Base-by-base conservation (phyloP, 106 monocot genomes). In the Apostasia ramifera region DNA sequence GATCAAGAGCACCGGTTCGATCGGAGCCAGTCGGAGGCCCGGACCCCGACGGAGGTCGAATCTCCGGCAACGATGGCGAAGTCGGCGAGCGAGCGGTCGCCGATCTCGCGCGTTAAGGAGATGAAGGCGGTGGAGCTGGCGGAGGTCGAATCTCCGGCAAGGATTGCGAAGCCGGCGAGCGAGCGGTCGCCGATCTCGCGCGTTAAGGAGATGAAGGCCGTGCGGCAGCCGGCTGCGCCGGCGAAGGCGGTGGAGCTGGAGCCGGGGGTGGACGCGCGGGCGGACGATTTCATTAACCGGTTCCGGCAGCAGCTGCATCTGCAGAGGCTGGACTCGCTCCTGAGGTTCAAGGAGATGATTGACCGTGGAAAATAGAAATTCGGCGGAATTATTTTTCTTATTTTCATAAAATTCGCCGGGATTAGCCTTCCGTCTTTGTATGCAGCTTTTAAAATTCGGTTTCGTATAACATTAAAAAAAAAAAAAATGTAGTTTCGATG, bases 281-380 rank as follows among this genome's bases (percentile, higher is more conserved):
- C 94, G 26, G 94, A 94, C 63, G 87, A 90, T 47, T 94, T 94
- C 80, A 94, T 94, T 43, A 87, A 82, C 74, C 50, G 80, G 66
- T 94, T 94, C 78, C 60, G 76, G 73, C 80, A 90, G 72, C 86
- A 94, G 80, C 76, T 94, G 51, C 71, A 87, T 76, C 82, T 94
- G 40, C 94, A 94, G 82, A 56, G 87, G 58, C 59, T 90, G 26
- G 84, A 94, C 8, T 94, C 94, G 6, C 49, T 87, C n/a, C n/a
- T 81, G 54, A 86, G 80, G 77, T 87, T 90, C 74, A 82, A 73
- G 40, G 83, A 86, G 43, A 88, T 80, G 85, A 71, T 81, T 67
- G 68, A 61, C 44, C 69, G 85, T 11, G 82, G 85, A 44, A 47
- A 8, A 43, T 73, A 53, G 52, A 6, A 10, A 52, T 4, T 52